Percentiles rank a stretch among this genome's conserved stretches.
Conservation (phyloP, 2,329 filamentous ascomycete species). For the Xylariales sp. region DNA sequence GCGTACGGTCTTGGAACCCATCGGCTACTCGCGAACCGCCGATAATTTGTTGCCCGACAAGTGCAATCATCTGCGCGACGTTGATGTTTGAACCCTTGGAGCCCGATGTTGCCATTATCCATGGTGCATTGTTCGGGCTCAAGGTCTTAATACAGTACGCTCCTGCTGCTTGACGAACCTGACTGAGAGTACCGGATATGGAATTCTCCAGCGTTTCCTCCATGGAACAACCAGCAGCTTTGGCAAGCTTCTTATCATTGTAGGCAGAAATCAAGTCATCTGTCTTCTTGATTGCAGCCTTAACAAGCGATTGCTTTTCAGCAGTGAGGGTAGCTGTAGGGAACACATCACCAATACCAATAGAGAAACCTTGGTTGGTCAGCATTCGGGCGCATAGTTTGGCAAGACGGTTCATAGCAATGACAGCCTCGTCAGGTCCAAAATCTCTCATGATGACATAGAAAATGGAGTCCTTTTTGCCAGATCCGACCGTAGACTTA, state of each 20-base stretch:
- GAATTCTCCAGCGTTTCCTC: constrained; percentile 87
- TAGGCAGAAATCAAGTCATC: constrained; percentile 80
- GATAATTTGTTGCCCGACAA: constrained; percentile 97
- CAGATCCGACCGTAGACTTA: constrained; percentile 93
- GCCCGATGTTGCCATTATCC: constrained; percentile 96
- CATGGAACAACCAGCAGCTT: constrained; percentile 84
- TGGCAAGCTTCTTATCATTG: constrained; percentile 75
- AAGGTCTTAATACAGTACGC: constrained; percentile 85
- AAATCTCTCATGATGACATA: constrained; percentile 96
- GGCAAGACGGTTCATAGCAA: constrained; percentile 89
- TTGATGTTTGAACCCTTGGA: constrained; percentile 98
- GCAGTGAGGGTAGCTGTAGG: constrained; percentile 67
- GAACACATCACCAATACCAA: constrained; percentile 92
- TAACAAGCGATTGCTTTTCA: constrained; percentile 72
- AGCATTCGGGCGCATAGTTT: constrained; percentile 86
- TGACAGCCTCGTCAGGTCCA: constrained; percentile 81
- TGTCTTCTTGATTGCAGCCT: constrained; percentile 73
- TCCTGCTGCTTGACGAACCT: constrained; percentile 87
- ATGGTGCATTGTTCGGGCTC: constrained; percentile 84
- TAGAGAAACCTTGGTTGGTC: constrained; percentile 89
- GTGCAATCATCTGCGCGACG: constrained; percentile 97
- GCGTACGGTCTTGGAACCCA: constrained; percentile 90
- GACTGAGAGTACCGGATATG: constrained; percentile 87
- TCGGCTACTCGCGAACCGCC: constrained; percentile 87
- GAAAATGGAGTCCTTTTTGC: constrained; percentile 97